Percentiles rank a stretch among this genome's conserved stretches.
Evolutionary conservation across 208 protist genomes (phyloP).

Genomic region (Trypanosoma grayi): DNA sequence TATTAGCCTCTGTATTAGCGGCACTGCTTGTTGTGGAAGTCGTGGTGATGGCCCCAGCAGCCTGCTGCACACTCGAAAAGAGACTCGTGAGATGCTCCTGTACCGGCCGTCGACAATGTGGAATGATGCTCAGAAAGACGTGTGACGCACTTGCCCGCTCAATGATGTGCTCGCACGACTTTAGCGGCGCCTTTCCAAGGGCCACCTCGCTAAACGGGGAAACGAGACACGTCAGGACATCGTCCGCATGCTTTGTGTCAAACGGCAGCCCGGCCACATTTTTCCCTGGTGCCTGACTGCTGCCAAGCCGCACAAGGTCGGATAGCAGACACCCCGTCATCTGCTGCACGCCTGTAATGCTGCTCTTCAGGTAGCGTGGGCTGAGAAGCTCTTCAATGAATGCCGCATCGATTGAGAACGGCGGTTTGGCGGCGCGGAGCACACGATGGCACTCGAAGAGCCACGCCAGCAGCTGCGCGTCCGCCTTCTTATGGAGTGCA

Average conservation of each 20-base stretch:
- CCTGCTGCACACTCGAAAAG: conserved; percentile 37
- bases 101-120: conserved; percentile 34
- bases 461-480: conserved; percentile 27
- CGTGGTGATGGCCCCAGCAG: conserved; percentile 1
- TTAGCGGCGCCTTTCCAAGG: conserved; percentile 20
- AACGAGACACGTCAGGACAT: conserved; percentile 49
- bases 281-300: background rate
- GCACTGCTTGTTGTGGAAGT: background rate
- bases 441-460: conserved; percentile 35
- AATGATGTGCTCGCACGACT: conserved; percentile 42
- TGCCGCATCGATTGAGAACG: conserved; percentile 19
- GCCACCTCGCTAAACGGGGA: conserved; percentile 42
- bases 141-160: conserved; percentile 53
- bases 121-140: conserved; percentile 45
- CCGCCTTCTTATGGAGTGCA: conserved; percentile 20
- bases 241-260: conserved; percentile 25
- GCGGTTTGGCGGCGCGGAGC: conserved; percentile 23
- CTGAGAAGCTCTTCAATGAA: conserved; percentile 45
- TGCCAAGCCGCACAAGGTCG: conserved; percentile 48
- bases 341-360: conserved; percentile 47
- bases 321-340: conserved; percentile 63
- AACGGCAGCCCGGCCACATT: conserved; percentile 30
- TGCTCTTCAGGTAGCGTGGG: conserved; percentile 49
- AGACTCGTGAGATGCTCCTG: conserved; percentile 29
- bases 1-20: conserved; percentile 3